Evolutionary conservation across 176 grass and related monocot species (phyloP).

Genomic region (Urochloa ruziziensis): DNA sequence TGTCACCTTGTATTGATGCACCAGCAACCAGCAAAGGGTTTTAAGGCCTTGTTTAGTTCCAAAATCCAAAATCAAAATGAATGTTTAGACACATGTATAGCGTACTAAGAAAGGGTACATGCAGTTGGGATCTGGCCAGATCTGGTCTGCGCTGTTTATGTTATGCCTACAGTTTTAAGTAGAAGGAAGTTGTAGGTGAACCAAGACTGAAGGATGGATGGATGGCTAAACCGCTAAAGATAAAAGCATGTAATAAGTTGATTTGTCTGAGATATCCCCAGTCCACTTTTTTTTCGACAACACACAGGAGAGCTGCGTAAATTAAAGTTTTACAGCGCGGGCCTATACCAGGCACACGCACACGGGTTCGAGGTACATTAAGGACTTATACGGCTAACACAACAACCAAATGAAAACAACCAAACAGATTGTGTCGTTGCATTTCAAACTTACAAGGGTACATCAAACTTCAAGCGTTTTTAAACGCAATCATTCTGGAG

Average conservation of each 20-base stretch:
- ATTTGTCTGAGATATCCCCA: background rate
- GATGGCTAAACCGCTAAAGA: background rate
- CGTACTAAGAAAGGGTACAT: background rate
- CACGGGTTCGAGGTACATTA: too few relatives aligned
- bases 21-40: background rate
- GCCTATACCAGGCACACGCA: too few relatives aligned
- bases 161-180: background rate
- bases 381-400: too few relatives aligned
- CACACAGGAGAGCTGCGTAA: too few relatives aligned
- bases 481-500: background rate
- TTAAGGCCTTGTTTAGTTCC: background rate
- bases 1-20: background rate
- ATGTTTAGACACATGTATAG: too few relatives aligned
- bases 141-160: background rate
- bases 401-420: too few relatives aligned
- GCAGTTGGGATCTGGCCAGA: slow-evolving; percentile 23
- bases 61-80: too few relatives aligned
- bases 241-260: background rate
- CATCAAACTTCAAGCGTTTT: background rate
- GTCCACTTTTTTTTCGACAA: too few relatives aligned
- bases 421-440: background rate
- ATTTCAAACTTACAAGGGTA: background rate
- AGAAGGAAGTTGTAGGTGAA: background rate
- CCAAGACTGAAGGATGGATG: background rate
- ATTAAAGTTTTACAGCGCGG: too few relatives aligned